Evolutionary conservation across 176 grass and related monocot species (phyloP).

Genomic region (Hordeum vulgare): DNA sequence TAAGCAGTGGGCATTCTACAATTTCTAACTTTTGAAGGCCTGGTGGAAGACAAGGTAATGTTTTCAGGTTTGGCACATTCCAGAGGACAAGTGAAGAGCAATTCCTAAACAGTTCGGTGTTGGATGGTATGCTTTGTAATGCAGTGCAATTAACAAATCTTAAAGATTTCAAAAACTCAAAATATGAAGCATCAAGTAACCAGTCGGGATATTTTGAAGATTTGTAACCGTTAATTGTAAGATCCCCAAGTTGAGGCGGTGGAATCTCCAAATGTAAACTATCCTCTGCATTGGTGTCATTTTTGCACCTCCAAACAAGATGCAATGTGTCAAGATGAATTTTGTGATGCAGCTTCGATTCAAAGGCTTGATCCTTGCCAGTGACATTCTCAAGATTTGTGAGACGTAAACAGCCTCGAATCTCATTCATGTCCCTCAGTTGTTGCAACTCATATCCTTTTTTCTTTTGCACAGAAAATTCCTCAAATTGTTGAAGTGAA

Average conservation of each 20-base stretch:
- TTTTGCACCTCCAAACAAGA: neutral
- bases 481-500: too few species aligned
- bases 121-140: neutral
- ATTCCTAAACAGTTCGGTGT: neutral
- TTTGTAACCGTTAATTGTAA: neutral
- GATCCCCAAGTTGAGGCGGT: neutral
- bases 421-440: too few species aligned
- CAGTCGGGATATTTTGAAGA: neutral
- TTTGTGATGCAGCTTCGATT: neutral
- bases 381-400: neutral
- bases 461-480: too few species aligned
- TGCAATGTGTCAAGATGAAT: rapidly evolving
- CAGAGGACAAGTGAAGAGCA: rapidly evolving
- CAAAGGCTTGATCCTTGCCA: neutral
- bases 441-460: too few species aligned
- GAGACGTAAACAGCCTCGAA: too few species aligned
- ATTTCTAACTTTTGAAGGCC: neutral
- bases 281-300: neutral
- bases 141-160: neutral
- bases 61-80: neutral
- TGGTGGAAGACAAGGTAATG: neutral
- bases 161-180: neutral
- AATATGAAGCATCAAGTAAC: neutral
- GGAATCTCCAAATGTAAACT: neutral
- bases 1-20: neutral